Evolutionary conservation across 1,284 basidiomycete species (phyloP).

Genomic region (Anthracocystis setariae): DNA sequence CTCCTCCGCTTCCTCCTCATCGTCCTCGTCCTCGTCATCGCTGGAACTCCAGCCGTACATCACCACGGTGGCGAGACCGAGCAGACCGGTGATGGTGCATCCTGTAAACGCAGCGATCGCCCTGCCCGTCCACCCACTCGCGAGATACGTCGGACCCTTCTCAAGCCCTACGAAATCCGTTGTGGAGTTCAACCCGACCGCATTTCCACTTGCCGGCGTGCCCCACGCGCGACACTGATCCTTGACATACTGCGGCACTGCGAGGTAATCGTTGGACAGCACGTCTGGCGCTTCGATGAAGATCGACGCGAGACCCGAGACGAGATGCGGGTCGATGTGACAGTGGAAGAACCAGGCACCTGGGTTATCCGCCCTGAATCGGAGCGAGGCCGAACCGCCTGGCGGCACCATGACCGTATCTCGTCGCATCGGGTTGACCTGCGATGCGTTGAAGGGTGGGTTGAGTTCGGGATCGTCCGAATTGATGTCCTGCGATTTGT

Average conservation of each 20-base stretch:
- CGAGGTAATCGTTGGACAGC: constrained; percentile 69
- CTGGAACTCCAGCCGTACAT: constrained; percentile 74
- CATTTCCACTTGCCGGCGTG: constrained; percentile 70
- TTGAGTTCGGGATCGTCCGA: constrained; percentile 82
- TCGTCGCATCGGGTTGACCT: constrained; percentile 68
- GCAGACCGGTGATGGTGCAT: constrained; percentile 81
- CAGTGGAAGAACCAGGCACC: constrained; percentile 61
- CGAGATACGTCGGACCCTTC: constrained; percentile 43
- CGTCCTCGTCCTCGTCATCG: constrained; percentile 18
- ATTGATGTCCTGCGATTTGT: constrained; percentile 77
- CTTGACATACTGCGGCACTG: constrained; percentile 72
- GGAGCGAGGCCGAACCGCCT: constrained; percentile 53
- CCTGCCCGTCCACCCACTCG: constrained; percentile 52
- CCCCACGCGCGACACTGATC: constrained; percentile 79
- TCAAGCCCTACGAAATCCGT: constrained; percentile 50
- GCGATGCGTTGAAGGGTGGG: constrained; percentile 80
- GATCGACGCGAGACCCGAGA: constrained; percentile 79
- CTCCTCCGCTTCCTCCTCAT: constrained; percentile 41
- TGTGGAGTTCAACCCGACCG: constrained; percentile 58
- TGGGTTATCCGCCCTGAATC: constrained; percentile 57
- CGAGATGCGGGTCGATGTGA: constrained; percentile 65
- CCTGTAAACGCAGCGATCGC: constrained; percentile 82
- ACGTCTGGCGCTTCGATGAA: constrained; percentile 78
- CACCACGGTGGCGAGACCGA: constrained; percentile 81
- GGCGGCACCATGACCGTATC: constrained; percentile 67